A percentile compares a stretch with the other conserved stretches of the same genome.
Evolutionary conservation across 2,329 filamentous ascomycete genomes (phyloP).

Genomic region (Xylariomycetidae sp.): DNA sequence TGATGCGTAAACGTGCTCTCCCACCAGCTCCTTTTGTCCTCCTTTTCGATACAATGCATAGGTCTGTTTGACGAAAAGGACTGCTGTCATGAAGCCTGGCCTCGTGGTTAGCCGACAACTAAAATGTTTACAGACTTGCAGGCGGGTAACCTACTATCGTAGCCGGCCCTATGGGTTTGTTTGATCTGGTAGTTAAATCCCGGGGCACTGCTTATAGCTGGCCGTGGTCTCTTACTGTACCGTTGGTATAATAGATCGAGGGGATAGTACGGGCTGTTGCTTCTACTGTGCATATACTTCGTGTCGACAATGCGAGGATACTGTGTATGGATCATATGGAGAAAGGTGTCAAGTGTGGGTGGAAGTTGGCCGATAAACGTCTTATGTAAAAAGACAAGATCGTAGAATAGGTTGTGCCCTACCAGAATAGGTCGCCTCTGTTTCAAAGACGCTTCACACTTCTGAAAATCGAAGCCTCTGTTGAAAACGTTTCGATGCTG

Average conservation of each 20-base stretch:
- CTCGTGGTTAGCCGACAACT: constrained; percentile 1
- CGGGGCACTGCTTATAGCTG: constrained; percentile 31
- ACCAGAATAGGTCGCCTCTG: constrained; percentile 40
- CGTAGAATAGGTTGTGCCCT: constrained; percentile 62
- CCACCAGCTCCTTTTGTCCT: constrained; percentile 1
- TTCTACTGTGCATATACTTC: constrained; percentile 46
- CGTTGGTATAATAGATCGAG: constrained; percentile 43
- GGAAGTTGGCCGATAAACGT: constrained; percentile 58
- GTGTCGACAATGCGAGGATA: constrained; percentile 53
- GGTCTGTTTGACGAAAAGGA: constrained; percentile 11
- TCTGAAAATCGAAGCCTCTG: constrained; percentile 5
- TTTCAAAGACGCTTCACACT: constrained; percentile 25
- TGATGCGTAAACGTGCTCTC: neutral
- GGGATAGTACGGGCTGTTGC: constrained; percentile 36
- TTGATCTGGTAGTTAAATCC: constrained; percentile 19
- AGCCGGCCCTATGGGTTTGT: constrained; percentile 52
- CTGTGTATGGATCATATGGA: constrained; percentile 40
- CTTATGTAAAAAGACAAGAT: constrained; percentile 60
- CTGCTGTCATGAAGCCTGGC: constrained; percentile 37
- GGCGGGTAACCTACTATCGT: constrained; percentile 42
- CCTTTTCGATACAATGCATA: constrained; percentile 1
- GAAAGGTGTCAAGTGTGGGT: constrained; percentile 47
- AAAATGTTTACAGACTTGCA: neutral
- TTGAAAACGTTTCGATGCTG: constrained; percentile 4
- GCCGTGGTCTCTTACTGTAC: constrained; percentile 34